Percentiles rank a stretch among this genome's conserved stretches.
These are phyloP conservation scores for Starmerella floris DNA, from an alignment of 805 yeast species.

Conservation along the genomic window DNA sequence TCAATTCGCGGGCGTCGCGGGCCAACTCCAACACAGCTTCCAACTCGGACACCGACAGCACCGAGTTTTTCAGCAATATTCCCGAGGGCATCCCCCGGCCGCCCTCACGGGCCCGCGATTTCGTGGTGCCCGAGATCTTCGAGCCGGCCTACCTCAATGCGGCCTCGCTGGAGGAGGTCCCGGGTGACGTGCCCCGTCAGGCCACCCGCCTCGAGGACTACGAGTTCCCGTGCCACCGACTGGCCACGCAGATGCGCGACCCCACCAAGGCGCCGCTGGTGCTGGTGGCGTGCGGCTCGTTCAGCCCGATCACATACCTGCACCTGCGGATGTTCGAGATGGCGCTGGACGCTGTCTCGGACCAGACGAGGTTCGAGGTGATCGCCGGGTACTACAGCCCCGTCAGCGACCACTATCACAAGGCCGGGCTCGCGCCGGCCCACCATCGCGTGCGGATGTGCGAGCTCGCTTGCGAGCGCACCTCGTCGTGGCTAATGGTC, in stretches of 20 bases:
- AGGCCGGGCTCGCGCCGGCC: slow-evolving; percentile 83
- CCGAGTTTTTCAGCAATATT: slow-evolving; percentile 13
- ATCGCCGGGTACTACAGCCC: slow-evolving; percentile 95
- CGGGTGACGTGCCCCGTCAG: slow-evolving; percentile 84
- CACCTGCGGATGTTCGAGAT: slow-evolving; percentile 96
- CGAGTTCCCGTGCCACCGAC: slow-evolving; percentile 75
- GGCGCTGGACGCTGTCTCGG: slow-evolving; percentile 89
- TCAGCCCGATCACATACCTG: slow-evolving; percentile 86
- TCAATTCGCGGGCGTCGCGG: neutral
- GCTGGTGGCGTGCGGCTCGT: slow-evolving; percentile 94
- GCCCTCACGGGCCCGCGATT: slow-evolving; percentile 23
- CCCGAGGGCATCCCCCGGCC: slow-evolving; percentile 22
- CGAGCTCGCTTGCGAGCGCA: slow-evolving; percentile 93
- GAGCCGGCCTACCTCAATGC: slow-evolving; percentile 31
- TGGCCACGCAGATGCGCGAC: slow-evolving; percentile 56
- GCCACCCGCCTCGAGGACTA: slow-evolving; percentile 58
- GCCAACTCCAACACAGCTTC: neutral
- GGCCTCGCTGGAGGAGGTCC: slow-evolving; percentile 94
- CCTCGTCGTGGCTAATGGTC: slow-evolving; percentile 95
- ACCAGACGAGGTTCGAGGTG: slow-evolving; percentile 86
- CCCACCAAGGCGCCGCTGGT: slow-evolving; percentile 77
- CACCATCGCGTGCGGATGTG: slow-evolving; percentile 93
- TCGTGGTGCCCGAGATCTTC: slow-evolving; percentile 22
- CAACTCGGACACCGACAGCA: slow-evolving; percentile 3
- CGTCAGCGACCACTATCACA: slow-evolving; percentile 76